Base-by-base conservation (phyloP, 495 filamentous ascomycete genomes). In the Penicillium ochrochloron region DNA sequence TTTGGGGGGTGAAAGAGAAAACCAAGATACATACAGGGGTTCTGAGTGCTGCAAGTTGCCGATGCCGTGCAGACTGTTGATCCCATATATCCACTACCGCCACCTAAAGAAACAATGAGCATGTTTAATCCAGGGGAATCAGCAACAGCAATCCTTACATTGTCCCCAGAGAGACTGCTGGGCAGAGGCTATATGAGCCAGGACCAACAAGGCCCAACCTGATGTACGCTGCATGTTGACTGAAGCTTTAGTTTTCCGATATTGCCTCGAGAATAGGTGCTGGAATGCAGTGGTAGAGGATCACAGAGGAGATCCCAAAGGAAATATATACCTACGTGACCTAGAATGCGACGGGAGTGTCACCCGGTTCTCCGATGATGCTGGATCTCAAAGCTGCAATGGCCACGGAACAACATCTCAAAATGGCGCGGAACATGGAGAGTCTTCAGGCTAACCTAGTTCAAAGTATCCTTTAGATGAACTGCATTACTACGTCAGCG, bases 321-420 rank as follows among this genome's bases (percentile, higher is more conserved):
- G 27, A n/a, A 15, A 31, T 54, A 41, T 54, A 54, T 54, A 54
- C 15, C 5, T 54, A 31, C 15, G 11, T 5, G 14, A 54, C 14
- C 10, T n/a, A n/a, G 3, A 2, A 33, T 54, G 51, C 27, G 27
- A 31, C 51, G 51, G 51, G 17, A 54, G 15, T 34, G 7, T 33
- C 51, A 29, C 10, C 61, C 27, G 52, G 27, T n/a, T 52, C 41
- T 9, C 51, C 41, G 19, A 55, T 63, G 57, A 54, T 27, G 15
- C 29, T 44, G 19, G 55, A 44, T 12, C 35, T 53, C 34, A 55
- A 44, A 31, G 31, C 57, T 54, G 11, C 34, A 64, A 64, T 19
- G 33, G 53, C 35, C 62, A 55, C 57, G 62, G 62, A 64, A 46
- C 48, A 17, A 44, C 35, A 64, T 64, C 62, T 64, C 62, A 64